Evolutionary conservation across 306 rosid genomes (phyloP).

Genomic region (Casuarina equisetifolia): DNA sequence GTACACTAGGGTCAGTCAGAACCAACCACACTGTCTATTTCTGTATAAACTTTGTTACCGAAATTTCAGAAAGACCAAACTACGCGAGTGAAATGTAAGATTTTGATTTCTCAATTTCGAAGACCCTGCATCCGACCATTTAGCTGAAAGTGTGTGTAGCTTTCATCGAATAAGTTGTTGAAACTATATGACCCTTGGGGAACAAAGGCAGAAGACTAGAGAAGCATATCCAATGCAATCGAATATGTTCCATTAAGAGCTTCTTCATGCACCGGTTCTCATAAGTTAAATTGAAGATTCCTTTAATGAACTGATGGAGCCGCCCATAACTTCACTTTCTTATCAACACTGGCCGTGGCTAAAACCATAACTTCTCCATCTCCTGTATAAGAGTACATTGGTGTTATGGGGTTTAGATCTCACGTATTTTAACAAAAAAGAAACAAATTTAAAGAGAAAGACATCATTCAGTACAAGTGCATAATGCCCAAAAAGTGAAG

Average conservation of each 20-base stretch:
- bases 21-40: conserved; percentile 24
- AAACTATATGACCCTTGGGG: not conserved
- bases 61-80: conserved; percentile 24
- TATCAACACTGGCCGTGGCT: conserved; percentile 84
- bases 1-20: conserved; percentile 25
- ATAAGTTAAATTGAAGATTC: conserved; percentile 13
- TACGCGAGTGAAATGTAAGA: conserved; percentile 18
- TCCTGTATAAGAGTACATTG: conserved; percentile 43
- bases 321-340: conserved; percentile 96
- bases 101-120: conserved; percentile 7
- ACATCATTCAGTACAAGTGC: not conserved
- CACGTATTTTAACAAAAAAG: not conserved
- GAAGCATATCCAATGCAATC: conserved; percentile 18
- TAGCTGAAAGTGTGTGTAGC: not conserved
- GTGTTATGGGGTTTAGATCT: not conserved
- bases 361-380: conserved; percentile 53
- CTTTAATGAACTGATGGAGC: conserved; percentile 51
- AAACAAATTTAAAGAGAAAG: not conserved
- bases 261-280: conserved; percentile 17
- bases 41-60: conserved; percentile 24
- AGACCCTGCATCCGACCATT: conserved; percentile 27
- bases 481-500: not conserved
- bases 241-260: conserved; percentile 12
- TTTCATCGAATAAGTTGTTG: not conserved
- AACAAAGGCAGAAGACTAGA: conserved; percentile 24